Conservation (phyloP, 2,329 filamentous ascomycete genomes). For the Alternaria sp. region DNA sequence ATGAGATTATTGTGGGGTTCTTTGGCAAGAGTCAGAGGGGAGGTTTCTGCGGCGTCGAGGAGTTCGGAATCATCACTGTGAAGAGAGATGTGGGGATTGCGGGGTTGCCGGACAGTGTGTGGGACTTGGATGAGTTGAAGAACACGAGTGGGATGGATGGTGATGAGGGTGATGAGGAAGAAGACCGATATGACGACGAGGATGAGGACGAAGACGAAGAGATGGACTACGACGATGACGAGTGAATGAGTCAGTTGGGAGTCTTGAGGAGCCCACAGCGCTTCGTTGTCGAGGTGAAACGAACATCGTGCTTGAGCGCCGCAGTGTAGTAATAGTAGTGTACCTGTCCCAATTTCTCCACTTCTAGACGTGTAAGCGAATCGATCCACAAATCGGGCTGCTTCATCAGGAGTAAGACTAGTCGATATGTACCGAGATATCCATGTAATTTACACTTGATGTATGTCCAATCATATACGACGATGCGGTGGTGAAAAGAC, state of each 20-base stretch:
- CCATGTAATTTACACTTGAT: background rate
- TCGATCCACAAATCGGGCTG: background rate
- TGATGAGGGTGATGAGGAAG: background rate
- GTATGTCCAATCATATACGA: background rate
- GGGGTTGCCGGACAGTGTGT: slow-evolving; percentile 51
- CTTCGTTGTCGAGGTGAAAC: slow-evolving; percentile 52
- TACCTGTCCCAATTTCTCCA: background rate
- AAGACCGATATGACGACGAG: background rate
- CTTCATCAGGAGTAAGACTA: background rate
- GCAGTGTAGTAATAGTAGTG: slow-evolving; percentile 23
- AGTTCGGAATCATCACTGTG: slow-evolving; percentile 59
- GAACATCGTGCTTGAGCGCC: slow-evolving; percentile 54
- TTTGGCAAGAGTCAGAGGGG: slow-evolving; percentile 48
- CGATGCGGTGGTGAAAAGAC: background rate
- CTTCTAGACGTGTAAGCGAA: background rate
- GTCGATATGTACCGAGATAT: background rate
- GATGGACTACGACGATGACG: background rate
- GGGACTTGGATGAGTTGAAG: slow-evolving; percentile 53
- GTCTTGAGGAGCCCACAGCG: slow-evolving; percentile 57
- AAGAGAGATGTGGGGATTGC: slow-evolving; percentile 49
- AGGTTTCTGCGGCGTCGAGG: slow-evolving; percentile 31
- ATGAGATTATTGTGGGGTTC: slow-evolving; percentile 57
- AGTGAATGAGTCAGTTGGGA: slow-evolving; percentile 53
- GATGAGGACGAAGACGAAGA: background rate
- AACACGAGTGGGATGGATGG: slow-evolving; percentile 34